Base-by-base conservation (phyloP, 805 yeast genomes). In the Wickerhamia fluorescens region DNA sequence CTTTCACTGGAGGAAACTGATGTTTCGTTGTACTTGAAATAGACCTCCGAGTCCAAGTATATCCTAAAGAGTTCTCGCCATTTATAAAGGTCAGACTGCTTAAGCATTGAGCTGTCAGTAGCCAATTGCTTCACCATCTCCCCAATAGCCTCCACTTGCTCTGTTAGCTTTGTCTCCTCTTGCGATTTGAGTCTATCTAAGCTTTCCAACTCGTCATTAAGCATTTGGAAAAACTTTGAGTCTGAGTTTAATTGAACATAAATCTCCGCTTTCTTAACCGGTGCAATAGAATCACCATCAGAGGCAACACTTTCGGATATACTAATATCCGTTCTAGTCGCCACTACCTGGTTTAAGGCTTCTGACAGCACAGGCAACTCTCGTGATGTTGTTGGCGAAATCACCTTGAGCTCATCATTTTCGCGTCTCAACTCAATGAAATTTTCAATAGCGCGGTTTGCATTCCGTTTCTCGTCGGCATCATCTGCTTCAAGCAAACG, bases 1-100 rank as follows among this genome's bases (percentile, higher is more conserved):
- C 71, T 50, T 38, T 70, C 69, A 25, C 72, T 67, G 3, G 66
- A 59, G 16, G 57, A 49, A 20, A 45, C 44, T 3, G 44, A 28
- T 2, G 58, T 41, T 31, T 74, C 80, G 36, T 68, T 61, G 23
- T 65, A 60, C 27, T 66, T 68, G 52, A 77, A 73, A 38, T 73
- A 80, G 18, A 81, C 71, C 38, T 79, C 81, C 14, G 73, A 66
- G 37, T 80, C 88, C 15, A 79, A 62, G 40, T 79, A 81, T 13
- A 69, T 50, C 41, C 66, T 71, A 53, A 81, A 80, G 7, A 81
- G 62, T 42, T 76, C 74, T 34, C 89, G 58, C 89, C 89, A 82
- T 6, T 63, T 60, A 42, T 75, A 76, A 52, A 80, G 55, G 44
- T 81, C 89, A 1, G 66, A 54, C 20, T 55, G 53, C 9, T 43